Evolutionary conservation across 805 yeast genomes (phyloP), one percentile per base, ranked within the genome.

Genomic region (Teunomyces gatunensis): DNA sequence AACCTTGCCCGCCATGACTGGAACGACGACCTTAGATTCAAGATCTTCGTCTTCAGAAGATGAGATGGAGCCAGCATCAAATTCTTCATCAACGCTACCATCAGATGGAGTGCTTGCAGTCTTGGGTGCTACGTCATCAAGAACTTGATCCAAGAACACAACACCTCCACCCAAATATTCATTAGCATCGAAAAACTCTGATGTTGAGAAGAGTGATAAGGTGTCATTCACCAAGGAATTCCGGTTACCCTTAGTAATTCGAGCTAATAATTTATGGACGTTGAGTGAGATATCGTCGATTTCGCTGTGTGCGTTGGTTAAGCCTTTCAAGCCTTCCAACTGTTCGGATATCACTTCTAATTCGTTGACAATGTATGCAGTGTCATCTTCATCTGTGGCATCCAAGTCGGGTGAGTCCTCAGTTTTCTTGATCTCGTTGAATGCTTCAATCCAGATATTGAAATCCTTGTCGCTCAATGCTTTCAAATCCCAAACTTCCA

Each of bases 401-500:
- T 49, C 44, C 6, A 39, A 25, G 28, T 33, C 42, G 15, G 25
- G 46, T 7, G 45, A 54, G 10, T 41, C 27, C 2, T 35, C 29
- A 2, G 47, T 27, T 55, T 67, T 61, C 63, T 73, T 80, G 44
- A 79, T 67, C 17, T 67, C 66, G 56, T 89, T 85, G 53, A 91
- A 78, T 1, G 96, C 96, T 45, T 82, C 77, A 11, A 86, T 79
- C 99, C 99, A 94, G 5, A 79, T 74, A 30, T 81, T 78, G 77
- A 89, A 94, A 53, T 87, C 91, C 5, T 75, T 72, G 9, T 67
- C 65, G 47, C 75, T 81, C 41, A 74, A 68, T 0, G 97, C 87
- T 57, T 87, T 88, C 50, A 92, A 72, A 33, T 81, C 83, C 98
- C 98, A 92, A 7, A 87, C 83, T 63, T 92, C 98, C 82, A 92